Base-by-base conservation (phyloP, 2,329 filamentous ascomycete species). In the Penicillium sp. region DNA sequence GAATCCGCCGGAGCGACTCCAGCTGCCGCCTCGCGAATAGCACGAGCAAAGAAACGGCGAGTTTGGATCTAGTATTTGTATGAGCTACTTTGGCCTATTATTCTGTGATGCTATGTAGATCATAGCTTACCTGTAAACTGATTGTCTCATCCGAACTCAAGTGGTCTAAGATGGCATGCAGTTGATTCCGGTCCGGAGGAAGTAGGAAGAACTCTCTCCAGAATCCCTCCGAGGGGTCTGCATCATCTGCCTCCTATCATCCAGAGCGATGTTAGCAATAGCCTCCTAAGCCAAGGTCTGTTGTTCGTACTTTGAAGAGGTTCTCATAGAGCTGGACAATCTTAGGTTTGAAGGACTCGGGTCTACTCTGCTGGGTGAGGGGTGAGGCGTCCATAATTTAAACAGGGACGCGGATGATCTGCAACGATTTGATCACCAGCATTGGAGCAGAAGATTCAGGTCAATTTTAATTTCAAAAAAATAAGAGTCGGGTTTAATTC, bases 201-300 rank as follows among this genome's bases (percentile, higher is more conserved):
- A 97, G 80, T 35, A 99, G 82, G 73, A 99, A 99, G 76, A 99
- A 91, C 74, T 97, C 94, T 62, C 85, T 83, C 94, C 94, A 99
- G 76, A 97, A 99, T 40, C 91, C 93, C 57, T 96, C 91, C 0
- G 90, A 84, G 58, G 88, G 88, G 27, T 91, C 87, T 47, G 78
- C 74, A 55, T 85, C 82, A 57, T 88, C 82, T 51, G 85, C 82
- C 60, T 87, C 84, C 76, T 89, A 71, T 67, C 72, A 35, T 66
- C 66, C 11, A 34, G 13, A 14, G 3, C 61, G 66, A 36, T 55
- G 60, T 51, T 55, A 59, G 56, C 39, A 45, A 45, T 44, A 52
- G 29, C 14, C 13, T 18, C n/a, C 7, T 53, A 35, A 44, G 48
- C 2, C 34, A 39, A 51, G 44, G 44, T 19, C 16, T 36, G 43